These are phyloP conservation scores for Verticillium alfalfae DNA, from an alignment of 2,329 filamentous ascomycete species.

Conservation along the genomic window DNA sequence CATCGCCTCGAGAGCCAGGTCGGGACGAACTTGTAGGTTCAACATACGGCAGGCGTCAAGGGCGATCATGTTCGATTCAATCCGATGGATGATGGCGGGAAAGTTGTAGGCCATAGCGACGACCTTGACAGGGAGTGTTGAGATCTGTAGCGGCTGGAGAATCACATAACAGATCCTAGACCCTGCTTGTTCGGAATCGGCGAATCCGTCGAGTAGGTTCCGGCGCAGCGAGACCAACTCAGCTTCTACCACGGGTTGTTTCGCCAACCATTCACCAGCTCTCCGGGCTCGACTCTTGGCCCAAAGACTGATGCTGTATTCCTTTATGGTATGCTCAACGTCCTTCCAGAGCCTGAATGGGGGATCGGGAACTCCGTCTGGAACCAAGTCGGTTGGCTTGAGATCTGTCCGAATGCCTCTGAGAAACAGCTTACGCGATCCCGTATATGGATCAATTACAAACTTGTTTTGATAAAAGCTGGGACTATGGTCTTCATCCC, in stretches of 20 bases:
- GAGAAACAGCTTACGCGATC: slow-evolving; percentile 57
- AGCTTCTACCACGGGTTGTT: slow-evolving; percentile 79
- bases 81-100: slow-evolving; percentile 76
- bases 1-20: slow-evolving; percentile 77
- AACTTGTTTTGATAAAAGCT: slow-evolving; percentile 48
- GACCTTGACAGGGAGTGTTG: slow-evolving; percentile 64
- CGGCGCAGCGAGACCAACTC: slow-evolving; percentile 71
- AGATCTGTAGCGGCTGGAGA: slow-evolving; percentile 71
- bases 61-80: slow-evolving; percentile 78
- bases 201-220: slow-evolving; percentile 71
- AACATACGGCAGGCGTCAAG: slow-evolving; percentile 67
- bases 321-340: slow-evolving; percentile 59
- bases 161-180: slow-evolving; percentile 60
- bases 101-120: slow-evolving; percentile 70
- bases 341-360: slow-evolving; percentile 35
- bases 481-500: slow-evolving; percentile 35
- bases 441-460: slow-evolving; percentile 53
- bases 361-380: slow-evolving; percentile 44
- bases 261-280: slow-evolving; percentile 42
- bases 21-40: slow-evolving; percentile 57
- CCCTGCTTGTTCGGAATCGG: slow-evolving; percentile 40
- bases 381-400: slow-evolving; percentile 60
- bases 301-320: slow-evolving; percentile 78
- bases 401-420: slow-evolving; percentile 49
- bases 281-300: slow-evolving; percentile 33